These are phyloP conservation scores for Cystobasidium onofrii DNA, from an alignment of 768 basidiomycete genomes.

Conservation along the genomic window DNA sequence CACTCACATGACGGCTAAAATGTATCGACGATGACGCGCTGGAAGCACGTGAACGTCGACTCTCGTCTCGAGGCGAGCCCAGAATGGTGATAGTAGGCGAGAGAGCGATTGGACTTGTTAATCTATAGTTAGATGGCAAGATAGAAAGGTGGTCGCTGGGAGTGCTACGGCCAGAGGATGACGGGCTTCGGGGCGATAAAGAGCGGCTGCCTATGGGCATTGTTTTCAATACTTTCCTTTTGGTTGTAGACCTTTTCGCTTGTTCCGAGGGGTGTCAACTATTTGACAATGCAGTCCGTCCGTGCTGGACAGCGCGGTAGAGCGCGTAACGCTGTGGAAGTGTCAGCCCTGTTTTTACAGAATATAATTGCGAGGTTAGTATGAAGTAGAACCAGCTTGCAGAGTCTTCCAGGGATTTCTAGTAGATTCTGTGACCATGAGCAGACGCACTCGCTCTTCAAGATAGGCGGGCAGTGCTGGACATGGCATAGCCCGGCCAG, in stretches of 20 bases:
- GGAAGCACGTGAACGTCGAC: not conserved
- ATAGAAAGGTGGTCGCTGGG: not conserved
- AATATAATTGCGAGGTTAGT: not conserved
- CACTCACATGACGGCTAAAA: conserved; percentile 2
- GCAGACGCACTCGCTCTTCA: not conserved
- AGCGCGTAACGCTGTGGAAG: not conserved
- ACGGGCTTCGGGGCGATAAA: not conserved
- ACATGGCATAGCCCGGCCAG: not conserved
- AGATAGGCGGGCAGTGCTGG: not conserved
- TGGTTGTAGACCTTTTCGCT: too few relatives aligned
- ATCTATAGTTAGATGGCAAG: not conserved
- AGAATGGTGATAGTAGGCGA: not conserved
- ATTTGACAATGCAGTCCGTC: not conserved
- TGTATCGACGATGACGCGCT: not conserved
- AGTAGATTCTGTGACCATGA: not conserved
- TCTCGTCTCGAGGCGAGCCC: conserved; percentile 5
- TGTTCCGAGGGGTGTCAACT: not conserved
- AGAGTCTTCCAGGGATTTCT: not conserved
- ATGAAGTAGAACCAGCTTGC: not conserved
- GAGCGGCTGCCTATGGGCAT: not conserved
- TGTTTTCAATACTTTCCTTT: not conserved
- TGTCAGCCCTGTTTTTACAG: not conserved
- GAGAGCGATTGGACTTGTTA: conserved; percentile 13
- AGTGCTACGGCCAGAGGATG: not conserved
- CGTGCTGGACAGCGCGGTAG: not conserved